Conservation (phyloP, 1,284 basidiomycete species). For the Leccinum holopus region DNA sequence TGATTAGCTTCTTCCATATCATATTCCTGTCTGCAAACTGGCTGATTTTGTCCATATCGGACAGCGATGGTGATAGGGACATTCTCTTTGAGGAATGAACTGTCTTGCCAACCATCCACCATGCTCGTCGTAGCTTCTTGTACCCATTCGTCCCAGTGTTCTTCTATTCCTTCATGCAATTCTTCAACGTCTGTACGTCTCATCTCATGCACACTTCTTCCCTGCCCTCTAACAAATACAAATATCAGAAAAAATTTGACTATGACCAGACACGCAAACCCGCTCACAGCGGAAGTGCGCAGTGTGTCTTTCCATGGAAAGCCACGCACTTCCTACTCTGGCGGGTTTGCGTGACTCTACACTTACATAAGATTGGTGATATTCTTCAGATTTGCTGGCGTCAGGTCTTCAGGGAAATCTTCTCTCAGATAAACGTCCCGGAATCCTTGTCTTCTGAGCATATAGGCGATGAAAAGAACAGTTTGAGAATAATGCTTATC, state of each 20-base stretch:
- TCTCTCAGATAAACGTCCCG: not conserved
- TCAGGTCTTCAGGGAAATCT: not conserved
- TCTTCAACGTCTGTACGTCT: not conserved
- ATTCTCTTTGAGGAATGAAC: not conserved
- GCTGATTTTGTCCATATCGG: not conserved
- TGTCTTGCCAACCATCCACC: not conserved
- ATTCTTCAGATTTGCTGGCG: not conserved
- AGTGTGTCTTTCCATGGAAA: no score
- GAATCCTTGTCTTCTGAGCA: not conserved
- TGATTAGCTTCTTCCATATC: not conserved
- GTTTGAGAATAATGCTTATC: not conserved
- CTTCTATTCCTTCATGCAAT: not conserved
- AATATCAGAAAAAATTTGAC: not conserved
- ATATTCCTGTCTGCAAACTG: not conserved
- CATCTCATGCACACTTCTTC: not conserved
- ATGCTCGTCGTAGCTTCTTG: not conserved
- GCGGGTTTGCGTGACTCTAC: no score
- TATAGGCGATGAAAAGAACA: not conserved
- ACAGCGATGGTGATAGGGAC: not conserved
- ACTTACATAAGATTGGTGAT: not conserved
- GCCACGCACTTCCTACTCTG: no score
- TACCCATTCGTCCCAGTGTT: slow-evolving; percentile 3
- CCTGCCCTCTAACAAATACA: not conserved
- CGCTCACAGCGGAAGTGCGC: not conserved
- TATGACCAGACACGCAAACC: not conserved